Base-by-base conservation (phyloP, 257 asterid species). In the Oldenlandia corymbosa region DNA sequence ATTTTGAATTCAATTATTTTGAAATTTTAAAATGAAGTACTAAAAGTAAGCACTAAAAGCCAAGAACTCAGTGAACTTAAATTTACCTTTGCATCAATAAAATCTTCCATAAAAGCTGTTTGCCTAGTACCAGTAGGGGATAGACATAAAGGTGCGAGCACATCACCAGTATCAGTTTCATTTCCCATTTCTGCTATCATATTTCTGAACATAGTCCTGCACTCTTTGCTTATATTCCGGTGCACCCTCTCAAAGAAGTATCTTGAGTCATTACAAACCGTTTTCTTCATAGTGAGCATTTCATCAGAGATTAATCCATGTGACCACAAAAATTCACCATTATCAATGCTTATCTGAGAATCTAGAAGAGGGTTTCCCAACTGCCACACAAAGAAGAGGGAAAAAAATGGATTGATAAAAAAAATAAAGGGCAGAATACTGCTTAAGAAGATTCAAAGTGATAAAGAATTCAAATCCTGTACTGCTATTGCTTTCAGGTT, bases 221-320 rank as follows among this genome's bases (percentile, higher is more conserved):
- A 69, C 4, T 69, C 69, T 1, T 60, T 24, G 34, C 72, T 59
- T 36, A 60, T 0, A 26, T 69, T 64, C 2, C 24, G 48, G 43
- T 51, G 42, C 24, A 46, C 37, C 6, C 8, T 12, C 61, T 65
- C 79, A 17, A 23, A 4, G 14, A 69, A 41, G 37, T 42, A 43
- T 46, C 72, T 69, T 24, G 76, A 60, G 5, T 66, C 64, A 2
- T 66, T 66, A 46, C 76, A 75, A 1, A 47, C 56, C 14, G 59
- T 75, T 67, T 28, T 75, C 59, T 41, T 62, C 56, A 75, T 23
- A 20, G 60, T 41, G 16, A 71, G 56, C 24, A 71, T 3, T 17
- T 75, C 76, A 42, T 66, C 71, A n/a, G 79, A 70, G 31, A 70
- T 75, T 5, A 32, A 58, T 41, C 76, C 79, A n/a, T 75, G 75